Evolutionary conservation across 1,284 basidiomycete species (phyloP).

Genomic region (Pseudozyma pruni): DNA sequence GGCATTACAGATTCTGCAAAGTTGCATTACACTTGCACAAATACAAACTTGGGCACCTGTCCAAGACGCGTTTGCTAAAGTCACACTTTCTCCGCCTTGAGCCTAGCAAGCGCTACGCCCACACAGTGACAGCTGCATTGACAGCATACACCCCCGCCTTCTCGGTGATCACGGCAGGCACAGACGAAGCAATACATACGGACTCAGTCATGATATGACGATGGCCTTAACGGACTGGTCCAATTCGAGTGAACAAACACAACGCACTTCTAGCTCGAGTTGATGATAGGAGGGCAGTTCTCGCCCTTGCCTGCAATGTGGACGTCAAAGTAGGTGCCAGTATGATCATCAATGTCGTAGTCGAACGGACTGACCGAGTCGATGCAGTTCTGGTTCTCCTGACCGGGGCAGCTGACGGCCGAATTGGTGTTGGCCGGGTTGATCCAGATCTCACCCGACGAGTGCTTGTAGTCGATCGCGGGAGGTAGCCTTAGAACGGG

Average conservation of each 20-base stretch:
- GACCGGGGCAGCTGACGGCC: constrained; percentile 56
- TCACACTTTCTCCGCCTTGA: constrained; percentile 1
- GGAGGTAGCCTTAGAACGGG: constrained; percentile 52
- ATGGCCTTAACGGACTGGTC: too few species aligned
- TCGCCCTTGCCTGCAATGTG: constrained; percentile 50
- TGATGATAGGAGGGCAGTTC: constrained; percentile 49
- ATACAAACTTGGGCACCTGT: not conserved
- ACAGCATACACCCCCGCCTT: not conserved
- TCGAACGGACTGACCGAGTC: constrained; percentile 31
- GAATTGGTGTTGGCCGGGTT: constrained; percentile 48
- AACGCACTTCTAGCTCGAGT: too few species aligned
- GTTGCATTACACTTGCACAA: not conserved
- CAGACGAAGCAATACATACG: too few species aligned
- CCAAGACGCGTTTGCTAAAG: constrained; percentile 7
- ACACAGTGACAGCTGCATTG: not conserved
- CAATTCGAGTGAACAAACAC: too few species aligned
- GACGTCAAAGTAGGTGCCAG: constrained; percentile 59
- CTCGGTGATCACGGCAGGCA: too few species aligned
- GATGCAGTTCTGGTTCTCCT: constrained; percentile 61
- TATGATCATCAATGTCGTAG: constrained; percentile 50
- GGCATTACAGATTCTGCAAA: constrained; percentile 6
- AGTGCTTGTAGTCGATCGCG: constrained; percentile 49
- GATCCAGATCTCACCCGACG: constrained; percentile 57
- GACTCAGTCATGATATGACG: too few species aligned
- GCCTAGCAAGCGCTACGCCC: too few species aligned